Percentiles rank a stretch among this genome's conserved stretches.
These are phyloP conservation scores for Aspergillus funiculosus DNA, from an alignment of 495 filamentous ascomycete species.

Conservation along the genomic window DNA sequence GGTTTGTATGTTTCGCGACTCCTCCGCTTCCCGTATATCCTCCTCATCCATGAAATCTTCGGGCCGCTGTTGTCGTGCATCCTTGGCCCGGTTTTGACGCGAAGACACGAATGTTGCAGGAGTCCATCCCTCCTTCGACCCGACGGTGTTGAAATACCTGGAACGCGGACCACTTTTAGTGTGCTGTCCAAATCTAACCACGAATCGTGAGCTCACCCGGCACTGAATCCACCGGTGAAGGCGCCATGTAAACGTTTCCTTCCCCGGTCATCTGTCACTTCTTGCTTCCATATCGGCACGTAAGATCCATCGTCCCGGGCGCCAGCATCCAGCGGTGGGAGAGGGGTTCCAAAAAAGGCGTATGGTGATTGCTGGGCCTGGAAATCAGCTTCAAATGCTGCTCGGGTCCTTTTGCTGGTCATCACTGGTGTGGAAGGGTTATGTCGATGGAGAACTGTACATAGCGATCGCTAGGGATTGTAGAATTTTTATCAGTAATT, in stretches of 20 bases:
- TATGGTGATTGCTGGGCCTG: conserved; percentile 70
- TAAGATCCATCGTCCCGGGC: conserved; percentile 89
- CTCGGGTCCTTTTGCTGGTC: conserved; percentile 75
- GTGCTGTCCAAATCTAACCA: conserved; percentile 20
- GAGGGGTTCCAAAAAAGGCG: conserved; percentile 76
- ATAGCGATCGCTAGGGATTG: conserved; percentile 12
- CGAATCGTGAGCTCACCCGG: conserved; percentile 59
- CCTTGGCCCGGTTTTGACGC: conserved; percentile 68
- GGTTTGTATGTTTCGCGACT: conserved; percentile 67
- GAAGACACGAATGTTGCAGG: conserved; percentile 90
- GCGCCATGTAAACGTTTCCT: conserved; percentile 90
- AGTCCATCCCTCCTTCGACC: conserved; percentile 96
- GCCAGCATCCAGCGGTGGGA: conserved; percentile 73
- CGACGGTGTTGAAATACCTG: conserved; percentile 96
- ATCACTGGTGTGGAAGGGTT: conserved; percentile 24
- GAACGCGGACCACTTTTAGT: conserved; percentile 26
- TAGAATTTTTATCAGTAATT: too few relatives aligned
- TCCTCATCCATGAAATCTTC: conserved; percentile 99
- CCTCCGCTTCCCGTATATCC: conserved; percentile 81
- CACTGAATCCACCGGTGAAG: conserved; percentile 94
- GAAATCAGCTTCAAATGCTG: conserved; percentile 70
- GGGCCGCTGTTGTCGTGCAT: conserved; percentile 58
- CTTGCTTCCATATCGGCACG: conserved; percentile 93
- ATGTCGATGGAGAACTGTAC: neutral
- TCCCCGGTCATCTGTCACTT: conserved; percentile 89